These are phyloP conservation scores for Davidsoniella neocaledoniae DNA, from an alignment of 2,329 filamentous ascomycete species.

Conservation along the genomic window DNA sequence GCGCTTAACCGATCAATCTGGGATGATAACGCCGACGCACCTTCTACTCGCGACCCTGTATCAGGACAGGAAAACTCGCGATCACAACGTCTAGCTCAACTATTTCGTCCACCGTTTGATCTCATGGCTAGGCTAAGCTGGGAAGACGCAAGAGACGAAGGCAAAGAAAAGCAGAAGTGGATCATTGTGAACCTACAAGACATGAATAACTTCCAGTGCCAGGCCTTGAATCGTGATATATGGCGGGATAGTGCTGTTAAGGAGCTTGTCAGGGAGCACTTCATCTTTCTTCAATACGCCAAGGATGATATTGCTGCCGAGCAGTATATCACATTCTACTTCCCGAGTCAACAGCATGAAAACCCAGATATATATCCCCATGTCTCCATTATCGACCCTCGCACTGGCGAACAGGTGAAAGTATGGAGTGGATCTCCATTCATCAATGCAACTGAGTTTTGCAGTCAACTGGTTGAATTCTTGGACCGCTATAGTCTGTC, in stretches of 20 bases:
- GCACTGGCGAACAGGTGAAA: slow-evolving; percentile 94
- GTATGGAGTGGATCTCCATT: slow-evolving; percentile 79
- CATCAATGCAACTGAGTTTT: slow-evolving; percentile 60
- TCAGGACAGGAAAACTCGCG: slow-evolving; percentile 31
- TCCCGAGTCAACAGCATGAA: slow-evolving; percentile 51
- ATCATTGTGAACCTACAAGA: slow-evolving; percentile 92
- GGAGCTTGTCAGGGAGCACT: slow-evolving; percentile 75
- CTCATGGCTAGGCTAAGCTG: slow-evolving; percentile 67
- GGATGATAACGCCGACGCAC: slow-evolving; percentile 17
- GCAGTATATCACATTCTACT: slow-evolving; percentile 84
- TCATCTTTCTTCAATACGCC: slow-evolving; percentile 87
- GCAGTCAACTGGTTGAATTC: slow-evolving; percentile 85
- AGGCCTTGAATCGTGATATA: slow-evolving; percentile 81
- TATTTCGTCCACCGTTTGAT: slow-evolving; percentile 85
- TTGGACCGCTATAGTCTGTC: slow-evolving; percentile 91
- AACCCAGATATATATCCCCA: slow-evolving; percentile 86
- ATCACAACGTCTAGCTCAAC: slow-evolving; percentile 65
- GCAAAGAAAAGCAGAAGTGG: slow-evolving; percentile 85
- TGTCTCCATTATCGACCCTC: slow-evolving; percentile 85
- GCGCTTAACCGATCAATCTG: slow-evolving; percentile 25
- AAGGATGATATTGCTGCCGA: slow-evolving; percentile 66
- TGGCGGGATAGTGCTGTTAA: slow-evolving; percentile 78
- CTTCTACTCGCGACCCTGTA: slow-evolving; percentile 8
- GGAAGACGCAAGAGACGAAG: slow-evolving; percentile 69
- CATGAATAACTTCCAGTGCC: slow-evolving; percentile 82